A percentile compares a stretch with the other conserved stretches of the same genome.
Evolutionary conservation across 2,329 filamentous ascomycete genomes (phyloP).

Genomic region (Colletotrichum tofieldiae): DNA sequence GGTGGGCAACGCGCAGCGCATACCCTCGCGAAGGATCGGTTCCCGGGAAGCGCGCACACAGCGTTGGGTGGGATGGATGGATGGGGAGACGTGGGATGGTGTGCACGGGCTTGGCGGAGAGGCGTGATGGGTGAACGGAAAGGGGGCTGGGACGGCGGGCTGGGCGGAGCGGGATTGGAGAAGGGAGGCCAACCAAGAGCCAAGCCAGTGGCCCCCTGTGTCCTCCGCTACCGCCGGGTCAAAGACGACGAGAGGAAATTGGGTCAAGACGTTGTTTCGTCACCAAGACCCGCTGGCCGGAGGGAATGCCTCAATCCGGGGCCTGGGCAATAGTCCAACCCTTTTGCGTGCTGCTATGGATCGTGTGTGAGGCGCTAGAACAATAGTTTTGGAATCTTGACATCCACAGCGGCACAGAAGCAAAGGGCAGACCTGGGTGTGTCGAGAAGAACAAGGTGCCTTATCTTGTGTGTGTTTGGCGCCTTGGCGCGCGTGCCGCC

Average conservation of each 20-base stretch:
- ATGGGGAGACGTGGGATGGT: conserved; percentile 4
- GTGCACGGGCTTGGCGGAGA: conserved; percentile 37
- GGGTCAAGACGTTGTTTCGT: conserved; percentile 4
- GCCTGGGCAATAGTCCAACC: neutral
- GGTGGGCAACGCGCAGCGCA: neutral
- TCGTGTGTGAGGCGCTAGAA: neutral
- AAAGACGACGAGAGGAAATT: no score
- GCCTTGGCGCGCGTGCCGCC: conserved; percentile 41
- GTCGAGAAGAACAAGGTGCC: conserved; percentile 4
- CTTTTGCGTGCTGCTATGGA: neutral
- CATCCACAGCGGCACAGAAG: neutral
- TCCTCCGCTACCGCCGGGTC: neutral
- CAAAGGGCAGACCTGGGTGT: neutral
- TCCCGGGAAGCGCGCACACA: neutral
- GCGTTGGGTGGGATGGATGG: neutral
- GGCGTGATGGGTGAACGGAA: neutral
- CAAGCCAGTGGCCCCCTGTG: neutral
- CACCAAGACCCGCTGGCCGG: conserved; percentile 27
- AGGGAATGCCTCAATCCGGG: conserved; percentile 17
- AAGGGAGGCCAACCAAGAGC: neutral
- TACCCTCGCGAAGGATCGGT: neutral
- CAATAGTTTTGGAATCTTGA: neutral
- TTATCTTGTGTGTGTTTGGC: conserved; percentile 24
- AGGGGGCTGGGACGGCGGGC: conserved; percentile 19
- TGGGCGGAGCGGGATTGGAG: conserved; percentile 39